A percentile compares a stretch with the other conserved stretches of the same genome.
phyloP scores from a whole-genome alignment of 148 eudicot species.

The Dysphania ambrosioides region DNA sequence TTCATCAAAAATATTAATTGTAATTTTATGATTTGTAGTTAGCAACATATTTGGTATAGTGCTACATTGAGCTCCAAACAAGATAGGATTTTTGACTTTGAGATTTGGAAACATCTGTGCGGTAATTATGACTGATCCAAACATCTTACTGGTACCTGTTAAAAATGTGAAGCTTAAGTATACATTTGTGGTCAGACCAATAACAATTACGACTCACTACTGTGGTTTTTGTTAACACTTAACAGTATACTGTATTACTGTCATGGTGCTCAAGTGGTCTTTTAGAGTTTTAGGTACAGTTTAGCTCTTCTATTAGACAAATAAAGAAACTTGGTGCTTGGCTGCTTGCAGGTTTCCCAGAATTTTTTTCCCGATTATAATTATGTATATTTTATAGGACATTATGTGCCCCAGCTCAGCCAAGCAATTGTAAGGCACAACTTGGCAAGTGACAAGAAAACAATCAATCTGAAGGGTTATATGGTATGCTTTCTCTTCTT shows the following conservation, averaged over 20 bases:
- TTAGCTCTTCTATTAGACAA: neutral
- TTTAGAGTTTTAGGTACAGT: neutral
- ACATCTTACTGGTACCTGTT: neutral
- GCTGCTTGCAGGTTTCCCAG: neutral
- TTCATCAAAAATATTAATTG: too few relatives aligned
- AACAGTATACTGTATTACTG: neutral
- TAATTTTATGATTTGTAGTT: too few relatives aligned
- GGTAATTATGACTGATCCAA: neutral
- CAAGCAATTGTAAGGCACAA: conserved; percentile 82
- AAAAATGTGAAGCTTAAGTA: neutral
- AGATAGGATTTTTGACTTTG: neutral
- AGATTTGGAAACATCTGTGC: neutral
- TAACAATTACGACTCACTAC: neutral
- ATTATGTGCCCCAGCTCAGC: conserved; percentile 96
- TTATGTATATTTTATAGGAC: conserved; percentile 50
- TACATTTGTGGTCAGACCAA: neutral
- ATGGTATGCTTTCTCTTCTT: conserved; percentile 52
- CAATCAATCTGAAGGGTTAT: conserved; percentile 78
- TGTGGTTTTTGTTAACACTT: neutral
- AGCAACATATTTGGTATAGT: neutral
- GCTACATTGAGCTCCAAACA: neutral
- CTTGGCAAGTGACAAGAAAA: conserved; percentile 29
- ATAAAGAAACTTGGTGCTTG: neutral
- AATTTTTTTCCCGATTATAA: neutral
- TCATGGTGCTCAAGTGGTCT: neutral